A percentile compares a stretch with the other conserved stretches of the same genome.
Conservation (phyloP, 2,329 filamentous ascomycete genomes). For the Lecanicillium sp. region DNA sequence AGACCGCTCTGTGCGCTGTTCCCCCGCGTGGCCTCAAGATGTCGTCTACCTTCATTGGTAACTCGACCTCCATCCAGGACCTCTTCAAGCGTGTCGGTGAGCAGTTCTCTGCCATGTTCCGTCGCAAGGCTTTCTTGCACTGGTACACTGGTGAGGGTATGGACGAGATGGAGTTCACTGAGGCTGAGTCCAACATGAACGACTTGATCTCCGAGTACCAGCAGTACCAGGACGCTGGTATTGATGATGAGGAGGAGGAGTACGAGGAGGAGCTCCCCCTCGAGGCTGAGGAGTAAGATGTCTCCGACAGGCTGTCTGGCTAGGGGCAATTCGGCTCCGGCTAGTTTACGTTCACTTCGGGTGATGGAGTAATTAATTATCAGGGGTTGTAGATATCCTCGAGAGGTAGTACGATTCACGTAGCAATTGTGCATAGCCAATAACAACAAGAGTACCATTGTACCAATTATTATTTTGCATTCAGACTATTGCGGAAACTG, state of each 20-base stretch:
- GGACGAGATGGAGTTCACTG: slow-evolving; percentile 99
- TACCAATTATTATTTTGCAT: slow-evolving; percentile 13
- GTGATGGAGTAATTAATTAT: slow-evolving; percentile 23
- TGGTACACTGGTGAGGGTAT: slow-evolving; percentile 99
- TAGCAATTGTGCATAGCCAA: slow-evolving; percentile 23
- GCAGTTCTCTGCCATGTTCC: slow-evolving; percentile 99
- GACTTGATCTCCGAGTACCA: slow-evolving; percentile 99
- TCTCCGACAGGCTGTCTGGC: slow-evolving; percentile 10
- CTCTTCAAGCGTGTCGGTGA: slow-evolving; percentile 99
- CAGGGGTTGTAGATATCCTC: slow-evolving; percentile 33
- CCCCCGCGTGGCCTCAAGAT: slow-evolving; percentile 97
- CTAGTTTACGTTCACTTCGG: slow-evolving; percentile 14
- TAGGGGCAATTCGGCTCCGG: slow-evolving; percentile 8
- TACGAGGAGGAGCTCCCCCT: slow-evolving; percentile 77
- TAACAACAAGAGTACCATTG: slow-evolving; percentile 22
- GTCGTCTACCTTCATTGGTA: slow-evolving; percentile 98
- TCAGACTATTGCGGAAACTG: background rate
- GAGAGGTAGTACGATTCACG: slow-evolving; percentile 22
- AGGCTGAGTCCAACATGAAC: slow-evolving; percentile 99
- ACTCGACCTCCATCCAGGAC: slow-evolving; percentile 99
- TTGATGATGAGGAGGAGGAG: slow-evolving; percentile 96
- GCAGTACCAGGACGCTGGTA: slow-evolving; percentile 98
- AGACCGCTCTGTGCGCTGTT: slow-evolving; percentile 98
- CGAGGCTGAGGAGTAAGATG: slow-evolving; percentile 58
- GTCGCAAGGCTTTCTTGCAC: slow-evolving; percentile 99